phyloP scores from a whole-genome alignment of 345 rosid genomes.

The Acer saccharum region DNA sequence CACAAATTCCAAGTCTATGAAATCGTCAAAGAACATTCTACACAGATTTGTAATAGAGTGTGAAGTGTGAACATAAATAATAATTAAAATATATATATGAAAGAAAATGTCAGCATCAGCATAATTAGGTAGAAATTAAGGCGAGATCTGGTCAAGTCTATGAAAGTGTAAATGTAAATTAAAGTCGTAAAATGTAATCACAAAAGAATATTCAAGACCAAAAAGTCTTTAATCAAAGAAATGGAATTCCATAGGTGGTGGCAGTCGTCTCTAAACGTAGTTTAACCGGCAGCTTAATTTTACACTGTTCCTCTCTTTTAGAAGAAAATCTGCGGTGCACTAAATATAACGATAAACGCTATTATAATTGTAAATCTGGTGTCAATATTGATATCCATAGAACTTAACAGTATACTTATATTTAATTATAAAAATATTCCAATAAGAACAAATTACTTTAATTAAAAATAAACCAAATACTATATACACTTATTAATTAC shows the following conservation, averaged over 20 bases:
- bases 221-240: background rate
- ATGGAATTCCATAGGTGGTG: background rate
- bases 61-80: background rate
- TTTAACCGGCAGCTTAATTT: background rate
- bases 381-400: too few relatives aligned
- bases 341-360: too few relatives aligned
- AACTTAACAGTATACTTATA: too few relatives aligned
- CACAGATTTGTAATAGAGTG: background rate
- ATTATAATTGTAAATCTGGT: too few relatives aligned
- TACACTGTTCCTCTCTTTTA: too few relatives aligned
- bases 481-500: too few relatives aligned
- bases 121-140: background rate
- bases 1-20: background rate
- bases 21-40: background rate
- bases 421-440: too few relatives aligned
- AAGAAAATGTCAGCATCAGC: background rate
- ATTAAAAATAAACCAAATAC: too few relatives aligned
- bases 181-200: background rate
- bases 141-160: background rate
- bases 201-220: background rate
- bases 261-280: background rate
- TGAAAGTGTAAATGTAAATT: background rate
- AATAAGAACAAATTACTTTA: too few relatives aligned
- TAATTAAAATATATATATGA: too few relatives aligned
- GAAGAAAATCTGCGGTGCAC: too few relatives aligned